Evolutionary conservation across 805 yeast genomes (phyloP).

Genomic region (Candida germanica): DNA sequence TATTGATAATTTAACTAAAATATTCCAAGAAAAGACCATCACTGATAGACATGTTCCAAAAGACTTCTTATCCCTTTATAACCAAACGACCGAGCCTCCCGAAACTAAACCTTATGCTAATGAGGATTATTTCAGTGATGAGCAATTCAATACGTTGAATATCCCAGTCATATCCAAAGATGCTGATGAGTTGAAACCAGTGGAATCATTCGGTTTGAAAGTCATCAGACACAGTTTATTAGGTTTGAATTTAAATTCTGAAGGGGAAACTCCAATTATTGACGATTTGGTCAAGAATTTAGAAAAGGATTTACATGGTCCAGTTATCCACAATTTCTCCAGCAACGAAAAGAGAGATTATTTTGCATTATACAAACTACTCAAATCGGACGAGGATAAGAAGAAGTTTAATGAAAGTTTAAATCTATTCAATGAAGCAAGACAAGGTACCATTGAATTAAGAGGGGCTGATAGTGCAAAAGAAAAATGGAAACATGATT

Average conservation of each 20-base stretch:
- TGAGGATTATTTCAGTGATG: slow-evolving; percentile 35
- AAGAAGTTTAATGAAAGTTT: slow-evolving; percentile 59
- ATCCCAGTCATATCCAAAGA: slow-evolving; percentile 50
- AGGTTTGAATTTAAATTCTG: slow-evolving; percentile 26
- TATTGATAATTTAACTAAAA: slow-evolving; percentile 40
- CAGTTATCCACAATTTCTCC: slow-evolving; percentile 27
- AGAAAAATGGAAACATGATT: slow-evolving; percentile 84
- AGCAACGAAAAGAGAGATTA: slow-evolving; percentile 53
- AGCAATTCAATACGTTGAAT: slow-evolving; percentile 19
- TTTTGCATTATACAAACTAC: slow-evolving; percentile 57
- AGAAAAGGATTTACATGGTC: slow-evolving; percentile 23
- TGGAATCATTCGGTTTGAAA: slow-evolving; percentile 73
- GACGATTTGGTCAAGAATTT: slow-evolving; percentile 26
- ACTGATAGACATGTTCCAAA: slow-evolving; percentile 29
- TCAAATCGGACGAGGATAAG: slow-evolving; percentile 44
- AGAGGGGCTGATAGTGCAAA: slow-evolving; percentile 82
- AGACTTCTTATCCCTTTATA: slow-evolving; percentile 30
- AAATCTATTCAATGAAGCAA: slow-evolving; percentile 65
- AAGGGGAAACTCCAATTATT: slow-evolving; percentile 18
- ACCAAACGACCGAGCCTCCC: slow-evolving; percentile 21
- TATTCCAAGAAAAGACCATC: slow-evolving; percentile 23
- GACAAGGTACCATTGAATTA: slow-evolving; percentile 75
- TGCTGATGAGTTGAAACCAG: slow-evolving; percentile 55
- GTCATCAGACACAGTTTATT: slow-evolving; percentile 72
- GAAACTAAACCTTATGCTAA: slow-evolving; percentile 13